Evolutionary conservation across 164 flowering plant genomes (phyloP), one percentile per base, ranked within the genome.

Genomic region (Cinnamomum chago): DNA sequence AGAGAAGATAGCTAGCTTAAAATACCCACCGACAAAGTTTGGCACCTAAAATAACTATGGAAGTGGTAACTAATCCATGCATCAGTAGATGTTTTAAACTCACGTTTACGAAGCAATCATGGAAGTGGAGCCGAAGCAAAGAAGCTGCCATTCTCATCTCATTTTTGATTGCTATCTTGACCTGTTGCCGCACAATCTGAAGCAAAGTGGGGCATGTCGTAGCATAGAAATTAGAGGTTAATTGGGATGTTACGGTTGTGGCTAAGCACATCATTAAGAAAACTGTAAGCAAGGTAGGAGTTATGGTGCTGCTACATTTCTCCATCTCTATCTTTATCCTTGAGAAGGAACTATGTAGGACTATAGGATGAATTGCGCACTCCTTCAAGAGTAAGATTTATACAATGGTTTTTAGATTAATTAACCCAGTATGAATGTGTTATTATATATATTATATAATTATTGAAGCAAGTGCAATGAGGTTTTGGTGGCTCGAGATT

Each of bases 81-180:
- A 35, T 35, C 47, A 35, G 7, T 40, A 40, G 47, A 40, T 40
- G 47, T 23, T 62, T 27, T 65, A 47, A 47, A 67, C 89, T 79
- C 64, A 92, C 98, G 76, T 92, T 88, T 28, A 94, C 98, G 50
- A 92, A 94, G 83, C 98, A 92, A 72, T 94, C 98, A 70, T 94
- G 98, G 79, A 94, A 94, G 75, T 94, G 98, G 67, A 94, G 95
- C 0, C 96, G 89, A 67, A 91, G 58, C 79, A 94, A 76, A 58
- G 92, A 88, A 58, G 92, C 95, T 0, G 90, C 96, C 86, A 88
- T 91, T 66, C 97, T 80, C 77, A 67, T 88, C 52, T 94, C 97
- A 55, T 40, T 71, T 77, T 69, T 83, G 50, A 93, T 50, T 0
- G 95, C 98, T 20, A 23, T 78, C 28, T 18, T 67, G 67, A 88